phyloP scores from a whole-genome alignment of 495 filamentous ascomycete genomes.

The Xylaria flabelliformis region DNA sequence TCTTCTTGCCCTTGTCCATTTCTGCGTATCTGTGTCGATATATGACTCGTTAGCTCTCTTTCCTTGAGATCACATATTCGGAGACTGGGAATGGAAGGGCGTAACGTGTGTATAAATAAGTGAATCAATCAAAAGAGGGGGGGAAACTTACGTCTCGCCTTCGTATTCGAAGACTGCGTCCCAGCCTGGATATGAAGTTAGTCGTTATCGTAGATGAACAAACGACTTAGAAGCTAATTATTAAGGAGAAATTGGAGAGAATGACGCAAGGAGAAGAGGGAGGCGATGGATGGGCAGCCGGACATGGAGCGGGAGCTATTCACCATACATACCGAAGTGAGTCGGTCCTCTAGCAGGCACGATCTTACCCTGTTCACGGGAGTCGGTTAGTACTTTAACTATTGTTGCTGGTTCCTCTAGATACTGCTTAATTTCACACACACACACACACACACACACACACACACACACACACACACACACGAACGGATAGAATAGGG shows the following conservation, averaged over 20 bases:
- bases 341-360: constrained; percentile 76
- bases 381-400: constrained; percentile 38
- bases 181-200: constrained; percentile 67
- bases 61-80: not conserved
- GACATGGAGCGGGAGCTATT: not conserved
- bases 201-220: constrained; percentile 2
- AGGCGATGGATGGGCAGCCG: not conserved
- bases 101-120: not conserved
- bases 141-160: constrained; percentile 75
- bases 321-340: constrained; percentile 73
- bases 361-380: constrained; percentile 67
- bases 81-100: not conserved
- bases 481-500: no score
- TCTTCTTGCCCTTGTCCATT: constrained; percentile 94
- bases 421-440: no score
- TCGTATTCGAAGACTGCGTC: constrained; percentile 96
- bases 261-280: not conserved
- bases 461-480: no score
- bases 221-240: no score
- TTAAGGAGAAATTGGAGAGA: not conserved
- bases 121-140: not conserved
- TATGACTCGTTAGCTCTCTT: constrained; percentile 18
- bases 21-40: constrained; percentile 71
- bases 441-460: no score
- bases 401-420: no score